Base-by-base conservation (phyloP, 192 early-diverging fungal genomes). In the Gigaspora rosea region DNA sequence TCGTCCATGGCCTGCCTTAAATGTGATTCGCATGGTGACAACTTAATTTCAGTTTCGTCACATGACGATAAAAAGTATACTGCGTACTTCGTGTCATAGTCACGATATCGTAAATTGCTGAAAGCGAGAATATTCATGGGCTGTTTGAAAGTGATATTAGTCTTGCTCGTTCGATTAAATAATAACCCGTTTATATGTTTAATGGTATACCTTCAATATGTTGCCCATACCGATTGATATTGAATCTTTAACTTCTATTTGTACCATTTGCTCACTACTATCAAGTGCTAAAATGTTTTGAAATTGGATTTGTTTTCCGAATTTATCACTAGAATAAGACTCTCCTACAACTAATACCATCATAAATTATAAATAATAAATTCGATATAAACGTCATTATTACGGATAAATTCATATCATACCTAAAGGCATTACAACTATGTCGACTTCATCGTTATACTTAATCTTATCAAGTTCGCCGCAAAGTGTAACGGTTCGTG, bases 361-460 rank as follows among this genome's bases (percentile, higher is more conserved):
- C 27, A 27, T 27, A 27, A 27, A 27, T 27, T 27, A 27, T 27
- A 27, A 27, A 1, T 27, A 27, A 27, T 27, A 27, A 27, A 27
- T 27, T 27, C 27, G 27, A 27, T 27, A 27, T 27, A 0, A 27
- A 27, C n/a, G n/a, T 27, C 27, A 27, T 27, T 27, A 27, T 27
- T 27, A 27, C 27, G 27, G 27, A 27, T 27, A 27, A 27, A 27
- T 27, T 27, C 0, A 27, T 27, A 27, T 33, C 76, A 68, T 81
- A 87, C 87, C 36, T 16, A 88, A 22, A 9, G 86, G 73, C 35
- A 85, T 46, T 15, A 76, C 82, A 0, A 90, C 82, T 27, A 91
- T 36, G 74, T 90, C 89, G 12, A 83, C 72, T 9, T 89, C 87
- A 16, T 67, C 79, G 2, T 61, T 47, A 7, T 49, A 65, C 15